Evolutionary conservation across 2,329 filamentous ascomycete species (phyloP).

Genomic region (Lithohypha guttulata): DNA sequence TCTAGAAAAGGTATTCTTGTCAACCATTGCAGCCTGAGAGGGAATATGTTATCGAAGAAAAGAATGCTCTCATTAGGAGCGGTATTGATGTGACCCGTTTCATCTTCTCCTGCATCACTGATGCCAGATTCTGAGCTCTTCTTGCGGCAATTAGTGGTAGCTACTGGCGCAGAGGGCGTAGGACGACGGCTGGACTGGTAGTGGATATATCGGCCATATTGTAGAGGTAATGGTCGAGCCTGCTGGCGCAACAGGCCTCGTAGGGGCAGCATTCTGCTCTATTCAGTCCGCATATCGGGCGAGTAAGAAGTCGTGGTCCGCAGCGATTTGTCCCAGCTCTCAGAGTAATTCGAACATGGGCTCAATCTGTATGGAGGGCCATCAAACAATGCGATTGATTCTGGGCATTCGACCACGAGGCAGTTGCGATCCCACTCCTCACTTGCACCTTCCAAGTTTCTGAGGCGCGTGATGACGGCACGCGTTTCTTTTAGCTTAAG

Average conservation of each 20-base stretch:
- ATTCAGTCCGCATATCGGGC: neutral
- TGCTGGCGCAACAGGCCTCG: constrained; percentile 1
- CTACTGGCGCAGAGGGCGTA: constrained; percentile 2
- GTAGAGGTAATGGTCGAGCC: neutral
- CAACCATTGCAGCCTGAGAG: constrained; percentile 60
- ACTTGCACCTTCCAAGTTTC: neutral
- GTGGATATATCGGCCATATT: constrained; percentile 12
- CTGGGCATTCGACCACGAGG: too few relatives aligned
- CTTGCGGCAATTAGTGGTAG: constrained; percentile 9
- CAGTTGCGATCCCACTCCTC: neutral
- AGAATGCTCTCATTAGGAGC: constrained; percentile 68
- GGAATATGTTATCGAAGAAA: constrained; percentile 88
- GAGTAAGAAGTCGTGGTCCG: too few relatives aligned
- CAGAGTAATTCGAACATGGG: too few relatives aligned
- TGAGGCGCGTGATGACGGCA: neutral
- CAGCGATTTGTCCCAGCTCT: too few relatives aligned
- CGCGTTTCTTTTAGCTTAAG: too few relatives aligned
- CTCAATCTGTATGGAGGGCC: too few relatives aligned
- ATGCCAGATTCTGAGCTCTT: constrained; percentile 11
- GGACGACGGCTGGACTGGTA: constrained; percentile 12
- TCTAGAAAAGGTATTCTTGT: constrained; percentile 42
- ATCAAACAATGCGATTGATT: neutral
- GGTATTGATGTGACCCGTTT: constrained; percentile 66
- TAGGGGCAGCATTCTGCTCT: neutral
- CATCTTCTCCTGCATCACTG: constrained; percentile 25